Evolutionary conservation across 495 filamentous ascomycete species (phyloP), one percentile per base, ranked within the genome.

Genomic region (Neurospora sp.): DNA sequence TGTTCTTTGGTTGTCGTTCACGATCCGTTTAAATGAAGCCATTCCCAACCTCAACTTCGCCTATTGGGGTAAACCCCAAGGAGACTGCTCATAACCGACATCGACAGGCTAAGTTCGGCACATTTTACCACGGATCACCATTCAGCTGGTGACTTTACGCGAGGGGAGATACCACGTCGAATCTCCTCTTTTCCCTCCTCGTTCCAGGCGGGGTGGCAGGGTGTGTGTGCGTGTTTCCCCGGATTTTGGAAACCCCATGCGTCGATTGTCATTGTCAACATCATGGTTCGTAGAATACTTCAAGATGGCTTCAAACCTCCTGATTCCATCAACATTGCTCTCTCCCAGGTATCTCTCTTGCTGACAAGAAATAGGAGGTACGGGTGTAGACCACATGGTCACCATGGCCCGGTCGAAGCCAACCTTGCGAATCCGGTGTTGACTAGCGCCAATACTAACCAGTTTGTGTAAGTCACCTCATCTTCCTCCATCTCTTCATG

Each of bases 331-430:
- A 35, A 35, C 4, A 35, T 35, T 35, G 0, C 35, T 35, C 35
- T 35, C 4, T 35, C 4, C 0, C 4, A 6, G 35, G 4, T 6
- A 35, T 35, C 4, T 40, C 38, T 5, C 40, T 42, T 3, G 35
- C 73, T 73, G 44, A 73, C 72, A 1, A 12, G 3, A 40, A 42
- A 68, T 35, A 82, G 81, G 83, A 1, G 90, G 90, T 31, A 91
- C 90, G 0, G 87, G 83, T 4, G 77, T 88, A 16, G 81, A 83
- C 31, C 89, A 90, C 75, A 82, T 83, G 76, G 84, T 83, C 74
- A 87, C 76, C 68, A 89, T 9, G 90, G 89, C 2, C 90, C 89
- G 0, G 91, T 87, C 77, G 86, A 88, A 72, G 76, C 80, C 9
- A 82, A 85, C 71, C 80, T 83, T 0, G 40, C 45, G 0, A 91